Conservation (phyloP, 2,329 filamentous ascomycete genomes). For the Fusarium luffae region DNA sequence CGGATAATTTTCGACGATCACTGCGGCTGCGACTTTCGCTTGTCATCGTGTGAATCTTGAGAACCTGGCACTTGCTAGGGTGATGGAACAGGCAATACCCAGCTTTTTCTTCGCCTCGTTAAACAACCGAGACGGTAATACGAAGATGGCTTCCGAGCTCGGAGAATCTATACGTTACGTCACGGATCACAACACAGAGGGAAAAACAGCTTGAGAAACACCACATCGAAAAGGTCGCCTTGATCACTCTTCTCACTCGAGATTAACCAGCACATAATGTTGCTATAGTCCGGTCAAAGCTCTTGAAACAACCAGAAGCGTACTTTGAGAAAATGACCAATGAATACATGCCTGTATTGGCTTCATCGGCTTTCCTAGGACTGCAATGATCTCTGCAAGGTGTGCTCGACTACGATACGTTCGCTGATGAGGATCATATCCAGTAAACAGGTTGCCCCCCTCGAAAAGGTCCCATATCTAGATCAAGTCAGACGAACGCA, state of each 20-base stretch:
- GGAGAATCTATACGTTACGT: background rate
- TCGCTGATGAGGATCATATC: slow-evolving; percentile 51
- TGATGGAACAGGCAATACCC: background rate
- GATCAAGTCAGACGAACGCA: background rate
- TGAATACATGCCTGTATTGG: background rate
- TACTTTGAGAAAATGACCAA: background rate
- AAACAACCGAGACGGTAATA: background rate
- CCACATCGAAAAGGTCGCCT: background rate
- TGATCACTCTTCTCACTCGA: background rate
- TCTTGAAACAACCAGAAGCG: background rate
- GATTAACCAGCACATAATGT: background rate
- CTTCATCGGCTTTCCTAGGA: slow-evolving; percentile 54
- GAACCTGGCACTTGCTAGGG: background rate
- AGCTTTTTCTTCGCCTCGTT: background rate
- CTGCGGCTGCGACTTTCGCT: background rate
- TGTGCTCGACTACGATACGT: slow-evolving; percentile 58
- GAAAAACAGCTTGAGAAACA: background rate
- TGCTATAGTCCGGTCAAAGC: background rate
- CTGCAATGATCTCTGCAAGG: slow-evolving; percentile 59
- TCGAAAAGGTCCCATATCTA: slow-evolving; percentile 64
- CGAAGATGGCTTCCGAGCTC: background rate
- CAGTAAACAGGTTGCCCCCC: slow-evolving; percentile 57
- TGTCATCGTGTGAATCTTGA: background rate
- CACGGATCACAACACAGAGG: background rate
- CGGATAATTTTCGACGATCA: background rate